These are phyloP conservation scores for Carex parvula DNA, from an alignment of 176 grass and related monocot species.

Conservation along the genomic window DNA sequence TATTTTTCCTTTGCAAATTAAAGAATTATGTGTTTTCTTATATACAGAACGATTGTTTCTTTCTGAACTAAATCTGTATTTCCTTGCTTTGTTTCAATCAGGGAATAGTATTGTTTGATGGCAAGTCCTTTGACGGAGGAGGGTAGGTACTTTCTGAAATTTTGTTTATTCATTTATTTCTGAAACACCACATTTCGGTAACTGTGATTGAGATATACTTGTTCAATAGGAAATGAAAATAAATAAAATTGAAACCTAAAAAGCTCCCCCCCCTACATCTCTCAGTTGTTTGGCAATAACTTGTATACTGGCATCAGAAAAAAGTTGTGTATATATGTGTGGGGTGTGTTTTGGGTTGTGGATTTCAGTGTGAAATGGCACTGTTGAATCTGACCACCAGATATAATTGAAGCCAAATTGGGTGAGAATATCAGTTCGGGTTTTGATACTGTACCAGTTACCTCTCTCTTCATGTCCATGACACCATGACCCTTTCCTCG, in stretches of 20 bases:
- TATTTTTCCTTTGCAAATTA: neutral
- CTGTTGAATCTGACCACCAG: neutral
- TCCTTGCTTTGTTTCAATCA: slow-evolving; percentile 37
- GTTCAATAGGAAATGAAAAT: slow-evolving; percentile 15
- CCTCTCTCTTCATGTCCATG: too few relatives aligned
- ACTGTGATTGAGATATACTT: slow-evolving; percentile 11
- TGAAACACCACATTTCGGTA: slow-evolving; percentile 17
- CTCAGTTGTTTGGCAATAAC: neutral
- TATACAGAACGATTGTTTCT: neutral
- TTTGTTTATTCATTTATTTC: slow-evolving; percentile 13
- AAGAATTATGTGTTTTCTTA: neutral
- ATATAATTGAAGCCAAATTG: neutral
- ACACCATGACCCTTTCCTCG: neutral
- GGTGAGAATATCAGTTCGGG: neutral
- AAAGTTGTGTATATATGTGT: neutral
- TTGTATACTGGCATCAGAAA: neutral
- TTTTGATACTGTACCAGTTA: neutral
- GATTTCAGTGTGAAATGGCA: neutral
- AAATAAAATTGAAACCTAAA: neutral
- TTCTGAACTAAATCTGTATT: neutral
- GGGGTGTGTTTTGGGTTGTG: neutral
- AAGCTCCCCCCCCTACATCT: neutral
- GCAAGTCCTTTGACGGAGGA: slow-evolving; percentile 57
- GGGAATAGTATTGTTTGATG: slow-evolving; percentile 47
- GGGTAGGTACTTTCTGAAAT: slow-evolving; percentile 35